Base-by-base conservation (phyloP, 371 early-diverging fungal species). In the Cokeromyces recurvatus region DNA sequence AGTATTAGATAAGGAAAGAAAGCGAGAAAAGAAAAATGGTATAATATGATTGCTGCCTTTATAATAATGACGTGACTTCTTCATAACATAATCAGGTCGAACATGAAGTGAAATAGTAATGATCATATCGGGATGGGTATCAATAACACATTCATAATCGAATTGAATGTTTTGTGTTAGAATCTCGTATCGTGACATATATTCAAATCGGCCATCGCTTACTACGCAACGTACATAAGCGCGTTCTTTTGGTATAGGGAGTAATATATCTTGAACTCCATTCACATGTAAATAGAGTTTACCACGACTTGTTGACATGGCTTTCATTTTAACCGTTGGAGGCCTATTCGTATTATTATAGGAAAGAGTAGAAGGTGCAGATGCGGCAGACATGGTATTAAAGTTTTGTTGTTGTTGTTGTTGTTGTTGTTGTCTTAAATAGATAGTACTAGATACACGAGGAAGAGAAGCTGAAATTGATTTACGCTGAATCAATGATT, bases 131-230 rank as follows among this genome's bases (percentile, higher is more conserved):
- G 66, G 64, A 15, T 59, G 55, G 1, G 66, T 58, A 32, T 63
- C 61, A 32, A 65, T 64, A 9, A 62, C 60, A 48, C 66, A 70
- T 20, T 70, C 71, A 48, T 63, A 65, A 23, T 64, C 57, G 29
- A 64, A 61, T 10, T 46, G 35, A 19, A 68, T 55, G 27, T 46
- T 55, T 25, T 59, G 59, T 5, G 52, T 46, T 3, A 68, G 45
- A 9, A 59, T 48, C 42, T 68, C 72, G 32, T 71, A 75, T 10
- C 67, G 59, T 15, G 76, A 68, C 58, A 75, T 64, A 44, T 75
- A 71, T 37, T 75, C 75, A 48, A 69, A 71, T 24, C 67, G 38
- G 1, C 69, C 71, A 37, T 75, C 75, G 21, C 68, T 75, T 8
- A 74, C 58, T 0, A 74, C 69, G 31, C 69, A 71, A 2, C 75